phyloP scores from a whole-genome alignment of 768 basidiomycete genomes.

The Gymnopilus junonius region DNA sequence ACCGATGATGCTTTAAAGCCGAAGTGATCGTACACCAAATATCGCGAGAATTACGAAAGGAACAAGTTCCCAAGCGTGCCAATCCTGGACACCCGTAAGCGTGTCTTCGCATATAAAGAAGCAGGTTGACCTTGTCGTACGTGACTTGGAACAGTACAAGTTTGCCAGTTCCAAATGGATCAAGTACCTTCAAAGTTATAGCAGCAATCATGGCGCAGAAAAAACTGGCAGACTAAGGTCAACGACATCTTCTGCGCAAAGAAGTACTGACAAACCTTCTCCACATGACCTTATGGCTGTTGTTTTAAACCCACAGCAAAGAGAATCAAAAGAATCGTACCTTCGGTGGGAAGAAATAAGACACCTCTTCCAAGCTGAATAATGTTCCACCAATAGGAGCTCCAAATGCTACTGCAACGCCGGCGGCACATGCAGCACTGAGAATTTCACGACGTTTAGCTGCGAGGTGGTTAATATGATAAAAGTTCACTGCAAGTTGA shows the following conservation, averaged over 20 bases:
- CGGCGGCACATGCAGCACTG: constrained; percentile 95
- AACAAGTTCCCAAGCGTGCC: constrained; percentile 88
- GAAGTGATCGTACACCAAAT: constrained; percentile 69
- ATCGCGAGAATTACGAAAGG: constrained; percentile 87
- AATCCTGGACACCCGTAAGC: constrained; percentile 59
- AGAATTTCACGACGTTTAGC: constrained; percentile 94
- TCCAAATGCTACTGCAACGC: constrained; percentile 96
- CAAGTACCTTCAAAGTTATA: constrained; percentile 88
- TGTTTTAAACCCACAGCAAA: background rate
- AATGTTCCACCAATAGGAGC: constrained; percentile 94
- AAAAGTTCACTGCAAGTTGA: background rate
- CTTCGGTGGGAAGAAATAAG: constrained; percentile 96
- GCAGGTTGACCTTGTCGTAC: constrained; percentile 69
- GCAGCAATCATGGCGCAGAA: constrained; percentile 99
- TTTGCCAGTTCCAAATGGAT: constrained; percentile 96
- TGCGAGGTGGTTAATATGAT: constrained; percentile 27
- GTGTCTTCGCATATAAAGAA: background rate
- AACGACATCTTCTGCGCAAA: constrained; percentile 34
- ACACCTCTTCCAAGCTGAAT: constrained; percentile 94
- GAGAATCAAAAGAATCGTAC: constrained; percentile 33
- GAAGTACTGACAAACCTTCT: constrained; percentile 61
- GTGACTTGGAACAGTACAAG: constrained; percentile 91
- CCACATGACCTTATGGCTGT: constrained; percentile 77
- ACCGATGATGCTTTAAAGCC: background rate
- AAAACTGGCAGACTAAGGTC: constrained; percentile 58